Percentiles rank a stretch among this genome's conserved stretches.
Evolutionary conservation across 495 filamentous ascomycete species (phyloP).

Genomic region (Penicillium arizonense): DNA sequence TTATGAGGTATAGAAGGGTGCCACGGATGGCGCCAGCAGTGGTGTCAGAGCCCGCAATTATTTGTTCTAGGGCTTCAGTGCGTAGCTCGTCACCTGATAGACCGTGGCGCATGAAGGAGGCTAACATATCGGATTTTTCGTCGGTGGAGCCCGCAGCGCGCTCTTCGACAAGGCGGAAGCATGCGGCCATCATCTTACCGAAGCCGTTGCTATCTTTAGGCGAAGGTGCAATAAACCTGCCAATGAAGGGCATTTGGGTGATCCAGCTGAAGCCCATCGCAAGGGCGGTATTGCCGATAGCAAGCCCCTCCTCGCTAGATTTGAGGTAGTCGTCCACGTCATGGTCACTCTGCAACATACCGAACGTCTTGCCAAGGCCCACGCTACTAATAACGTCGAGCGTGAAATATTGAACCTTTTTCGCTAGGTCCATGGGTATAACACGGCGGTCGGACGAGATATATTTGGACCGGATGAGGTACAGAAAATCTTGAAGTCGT

Average conservation of each 20-base stretch:
- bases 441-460: too few species aligned
- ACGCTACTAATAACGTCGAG: too few species aligned
- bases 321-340: too few species aligned
- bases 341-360: too few species aligned
- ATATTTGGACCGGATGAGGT: too few species aligned
- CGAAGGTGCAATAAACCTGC: conserved; percentile 23
- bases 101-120: conserved; percentile 37
- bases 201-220: conserved; percentile 31
- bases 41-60: conserved; percentile 62
- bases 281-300: too few species aligned
- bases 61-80: conserved; percentile 30
- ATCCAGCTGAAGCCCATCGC: conserved; percentile 20
- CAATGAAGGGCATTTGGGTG: conserved; percentile 20
- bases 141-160: conserved; percentile 17
- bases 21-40: conserved; percentile 58
- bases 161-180: conserved; percentile 18
- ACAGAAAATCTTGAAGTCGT: too few species aligned
- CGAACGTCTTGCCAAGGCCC: too few species aligned
- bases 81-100: conserved; percentile 31
- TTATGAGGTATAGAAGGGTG: conserved; percentile 53
- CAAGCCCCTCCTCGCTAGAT: too few species aligned
- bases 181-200: conserved; percentile 29
- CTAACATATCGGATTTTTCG: conserved; percentile 32
- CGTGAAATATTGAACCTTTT: too few species aligned
- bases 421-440: too few species aligned